Evolutionary conservation across 2,329 filamentous ascomycete species (phyloP).

Genomic region (Thermomyces lanuginosus): DNA sequence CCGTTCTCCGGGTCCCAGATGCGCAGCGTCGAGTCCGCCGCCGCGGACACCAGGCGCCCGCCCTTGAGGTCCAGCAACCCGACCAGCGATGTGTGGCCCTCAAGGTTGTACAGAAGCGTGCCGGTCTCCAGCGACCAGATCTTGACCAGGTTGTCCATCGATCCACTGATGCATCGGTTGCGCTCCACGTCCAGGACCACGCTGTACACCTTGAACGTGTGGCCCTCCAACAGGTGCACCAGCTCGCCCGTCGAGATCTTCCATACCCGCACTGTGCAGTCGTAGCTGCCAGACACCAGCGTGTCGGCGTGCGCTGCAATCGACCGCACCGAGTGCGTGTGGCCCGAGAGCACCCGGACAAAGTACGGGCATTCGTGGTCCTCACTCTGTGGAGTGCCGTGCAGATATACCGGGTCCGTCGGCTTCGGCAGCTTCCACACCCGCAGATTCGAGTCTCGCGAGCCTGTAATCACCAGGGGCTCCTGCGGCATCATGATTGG

Average conservation of each 20-base stretch:
- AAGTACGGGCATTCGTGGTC: slow-evolving; percentile 85
- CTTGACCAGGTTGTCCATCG: slow-evolving; percentile 96
- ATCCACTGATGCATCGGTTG: slow-evolving; percentile 91
- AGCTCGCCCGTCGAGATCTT: slow-evolving; percentile 89
- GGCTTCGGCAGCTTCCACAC: slow-evolving; percentile 86
- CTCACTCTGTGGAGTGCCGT: slow-evolving; percentile 56
- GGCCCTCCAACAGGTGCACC: slow-evolving; percentile 67
- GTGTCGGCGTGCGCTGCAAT: slow-evolving; percentile 92
- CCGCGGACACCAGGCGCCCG: slow-evolving; percentile 81
- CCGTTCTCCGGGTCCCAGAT: slow-evolving; percentile 96
- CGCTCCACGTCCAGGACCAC: slow-evolving; percentile 84
- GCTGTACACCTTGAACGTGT: slow-evolving; percentile 88
- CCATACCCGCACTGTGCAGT: slow-evolving; percentile 90
- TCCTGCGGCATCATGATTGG: slow-evolving; percentile 82
- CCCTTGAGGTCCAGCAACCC: slow-evolving; percentile 79
- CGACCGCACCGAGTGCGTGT: slow-evolving; percentile 84
- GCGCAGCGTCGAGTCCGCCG: slow-evolving; percentile 82
- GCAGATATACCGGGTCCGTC: slow-evolving; percentile 57
- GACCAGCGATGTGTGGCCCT: slow-evolving; percentile 83
- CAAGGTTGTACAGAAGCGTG: slow-evolving; percentile 68
- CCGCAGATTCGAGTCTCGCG: slow-evolving; percentile 79
- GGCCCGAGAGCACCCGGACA: slow-evolving; percentile 68
- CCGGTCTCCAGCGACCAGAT: slow-evolving; percentile 91
- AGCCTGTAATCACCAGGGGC: slow-evolving; percentile 92
- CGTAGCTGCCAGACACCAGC: slow-evolving; percentile 93